Evolutionary conservation across 306 rosid genomes (phyloP).

Genomic region (Herpetospermum pedunculosum): DNA sequence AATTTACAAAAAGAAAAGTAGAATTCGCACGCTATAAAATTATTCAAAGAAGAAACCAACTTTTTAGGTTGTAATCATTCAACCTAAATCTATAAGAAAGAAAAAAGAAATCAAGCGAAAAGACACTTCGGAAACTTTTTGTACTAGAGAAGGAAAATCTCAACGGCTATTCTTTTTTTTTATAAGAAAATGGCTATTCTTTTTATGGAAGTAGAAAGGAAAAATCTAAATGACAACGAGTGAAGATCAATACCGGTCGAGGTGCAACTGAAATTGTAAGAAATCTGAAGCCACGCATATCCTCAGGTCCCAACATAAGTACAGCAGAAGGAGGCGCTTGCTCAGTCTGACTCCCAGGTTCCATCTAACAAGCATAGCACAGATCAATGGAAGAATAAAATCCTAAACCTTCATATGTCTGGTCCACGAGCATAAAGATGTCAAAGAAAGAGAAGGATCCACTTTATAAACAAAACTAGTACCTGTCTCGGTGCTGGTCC

Average conservation of each 20-base stretch:
- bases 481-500: slow-evolving; percentile 98
- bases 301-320: slow-evolving; percentile 71
- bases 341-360: slow-evolving; percentile 98
- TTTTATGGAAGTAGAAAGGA: not conserved
- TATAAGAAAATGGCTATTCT: not conserved
- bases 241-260: slow-evolving; percentile 68
- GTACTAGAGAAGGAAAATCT: not conserved
- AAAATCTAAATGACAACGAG: slow-evolving; percentile 12
- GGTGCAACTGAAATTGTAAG: slow-evolving; percentile 97
- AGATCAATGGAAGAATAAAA: slow-evolving; percentile 14
- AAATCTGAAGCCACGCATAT: slow-evolving; percentile 84
- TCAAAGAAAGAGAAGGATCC: slow-evolving; percentile 2
- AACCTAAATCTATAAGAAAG: not conserved
- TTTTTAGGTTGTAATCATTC: not conserved
- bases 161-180: not conserved
- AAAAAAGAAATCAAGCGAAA: not conserved
- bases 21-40: not conserved
- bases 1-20: slow-evolving; percentile 1
- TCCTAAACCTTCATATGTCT: not conserved
- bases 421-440: not conserved
- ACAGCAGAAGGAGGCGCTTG: slow-evolving; percentile 94
- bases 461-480: slow-evolving; percentile 7
- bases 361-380: slow-evolving; percentile 44
- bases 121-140: not conserved
- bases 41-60: not conserved